These are phyloP conservation scores for Oldenlandia corymbosa DNA, from an alignment of 257 asterid genomes.

Conservation along the genomic window DNA sequence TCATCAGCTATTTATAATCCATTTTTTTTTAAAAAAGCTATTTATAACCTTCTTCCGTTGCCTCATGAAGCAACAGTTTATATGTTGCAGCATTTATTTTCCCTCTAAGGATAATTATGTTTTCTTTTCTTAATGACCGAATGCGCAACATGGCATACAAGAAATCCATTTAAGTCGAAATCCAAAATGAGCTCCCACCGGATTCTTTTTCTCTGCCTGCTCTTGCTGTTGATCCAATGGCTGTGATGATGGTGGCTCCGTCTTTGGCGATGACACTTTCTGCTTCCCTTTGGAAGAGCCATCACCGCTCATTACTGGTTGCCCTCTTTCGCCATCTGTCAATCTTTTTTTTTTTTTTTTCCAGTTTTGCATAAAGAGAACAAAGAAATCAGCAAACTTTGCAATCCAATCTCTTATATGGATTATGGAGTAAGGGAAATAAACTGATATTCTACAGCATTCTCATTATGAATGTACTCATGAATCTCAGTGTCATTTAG, in stretches of 20 bases:
- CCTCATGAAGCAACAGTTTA: neutral
- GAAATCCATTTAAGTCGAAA: slow-evolving; percentile 26
- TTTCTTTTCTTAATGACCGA: slow-evolving; percentile 4
- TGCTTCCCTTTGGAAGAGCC: slow-evolving; percentile 21
- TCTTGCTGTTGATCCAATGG: neutral
- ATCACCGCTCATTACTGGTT: slow-evolving; percentile 18
- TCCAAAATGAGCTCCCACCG: slow-evolving; percentile 15
- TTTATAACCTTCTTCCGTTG: neutral
- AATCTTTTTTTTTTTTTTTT: no score
- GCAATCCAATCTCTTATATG: no score
- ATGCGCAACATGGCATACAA: slow-evolving; percentile 35
- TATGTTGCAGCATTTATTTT: no score
- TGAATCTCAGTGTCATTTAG: no score
- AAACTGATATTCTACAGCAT: no score
- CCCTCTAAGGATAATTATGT: neutral
- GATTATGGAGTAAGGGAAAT: no score
- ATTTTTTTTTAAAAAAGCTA: no score
- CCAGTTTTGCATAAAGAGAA: neutral
- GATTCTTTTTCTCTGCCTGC: slow-evolving; percentile 5
- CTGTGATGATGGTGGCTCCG: neutral
- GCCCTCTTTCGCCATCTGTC: slow-evolving; percentile 22
- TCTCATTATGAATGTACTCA: no score
- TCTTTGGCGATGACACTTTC: neutral
- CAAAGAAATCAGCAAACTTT: neutral
- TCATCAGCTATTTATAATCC: no score